Conservation (phyloP, 257 asterid species). For the Forsythia viridissima region DNA sequence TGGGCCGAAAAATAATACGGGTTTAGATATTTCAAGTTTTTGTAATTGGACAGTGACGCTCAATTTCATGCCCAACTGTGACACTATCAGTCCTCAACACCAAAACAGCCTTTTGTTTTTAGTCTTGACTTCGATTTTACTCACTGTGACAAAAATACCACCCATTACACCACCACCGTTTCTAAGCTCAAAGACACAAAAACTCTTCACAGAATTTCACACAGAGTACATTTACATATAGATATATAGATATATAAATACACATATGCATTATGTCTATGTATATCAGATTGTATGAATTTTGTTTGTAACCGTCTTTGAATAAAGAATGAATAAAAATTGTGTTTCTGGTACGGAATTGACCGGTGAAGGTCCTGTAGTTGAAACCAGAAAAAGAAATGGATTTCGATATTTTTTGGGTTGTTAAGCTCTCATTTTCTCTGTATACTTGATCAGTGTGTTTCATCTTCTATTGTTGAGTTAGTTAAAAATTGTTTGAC, state of each 20-base stretch:
- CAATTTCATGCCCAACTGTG: background rate
- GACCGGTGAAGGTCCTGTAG: constrained; percentile 39
- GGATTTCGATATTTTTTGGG: constrained; percentile 32
- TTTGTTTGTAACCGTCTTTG: constrained; percentile 7
- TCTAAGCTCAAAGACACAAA: background rate
- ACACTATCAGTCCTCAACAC: constrained; percentile 1
- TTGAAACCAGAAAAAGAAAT: constrained; percentile 30
- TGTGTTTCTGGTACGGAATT: constrained; percentile 40
- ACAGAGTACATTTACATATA: background rate
- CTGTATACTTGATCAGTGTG: constrained; percentile 45
- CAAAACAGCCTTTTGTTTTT: background rate
- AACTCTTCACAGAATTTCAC: background rate
- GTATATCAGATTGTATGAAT: background rate
- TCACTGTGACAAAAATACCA: constrained; percentile 13
- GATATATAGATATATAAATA: too few species aligned
- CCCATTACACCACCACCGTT: constrained; percentile 1
- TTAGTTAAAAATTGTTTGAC: constrained; percentile 52
- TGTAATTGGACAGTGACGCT: constrained; percentile 11
- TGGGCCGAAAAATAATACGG: background rate
- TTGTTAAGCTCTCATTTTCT: constrained; percentile 74
- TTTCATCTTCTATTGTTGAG: constrained; percentile 61
- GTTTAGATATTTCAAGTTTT: too few species aligned
- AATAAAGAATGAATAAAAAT: constrained; percentile 14
- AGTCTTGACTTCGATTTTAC: constrained; percentile 34
- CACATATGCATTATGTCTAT: background rate